These are phyloP conservation scores for Umbelopsis isabellina DNA, from an alignment of 192 early-diverging fungal species.

Conservation along the genomic window DNA sequence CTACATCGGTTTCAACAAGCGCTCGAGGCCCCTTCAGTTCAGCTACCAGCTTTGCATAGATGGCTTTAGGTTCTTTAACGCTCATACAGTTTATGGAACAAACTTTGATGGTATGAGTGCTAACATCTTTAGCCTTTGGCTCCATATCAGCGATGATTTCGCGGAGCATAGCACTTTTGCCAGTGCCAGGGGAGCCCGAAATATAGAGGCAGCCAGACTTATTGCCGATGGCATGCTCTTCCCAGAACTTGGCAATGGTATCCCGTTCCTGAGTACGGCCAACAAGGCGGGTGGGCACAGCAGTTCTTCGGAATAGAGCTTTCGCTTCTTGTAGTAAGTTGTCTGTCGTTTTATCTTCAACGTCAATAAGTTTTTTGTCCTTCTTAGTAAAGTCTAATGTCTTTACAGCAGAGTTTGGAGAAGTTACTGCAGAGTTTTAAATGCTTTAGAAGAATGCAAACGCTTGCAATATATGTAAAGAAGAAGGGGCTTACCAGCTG, in stretches of 20 bases:
- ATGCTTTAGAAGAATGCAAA: not conserved
- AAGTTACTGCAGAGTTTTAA: not conserved
- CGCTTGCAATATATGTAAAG: not conserved
- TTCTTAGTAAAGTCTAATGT: not conserved
- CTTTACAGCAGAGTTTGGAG: not conserved
- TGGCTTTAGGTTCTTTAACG: conserved; percentile 66
- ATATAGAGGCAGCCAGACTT: conserved; percentile 79
- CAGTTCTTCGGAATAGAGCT: conserved; percentile 61
- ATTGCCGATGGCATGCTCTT: conserved; percentile 48
- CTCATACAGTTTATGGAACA: conserved; percentile 88
- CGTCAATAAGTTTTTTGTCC: not conserved
- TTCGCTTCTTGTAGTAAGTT: conserved; percentile 63
- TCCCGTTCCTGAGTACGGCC: conserved; percentile 65
- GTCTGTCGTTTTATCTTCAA: not conserved
- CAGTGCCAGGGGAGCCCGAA: conserved; percentile 91
- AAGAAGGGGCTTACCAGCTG: not conserved
- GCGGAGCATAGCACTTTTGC: conserved; percentile 86
- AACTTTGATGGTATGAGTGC: conserved; percentile 56
- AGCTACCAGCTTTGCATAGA: conserved; percentile 69
- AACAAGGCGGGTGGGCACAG: conserved; percentile 62
- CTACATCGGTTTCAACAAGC: conserved; percentile 48
- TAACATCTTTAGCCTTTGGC: conserved; percentile 32
- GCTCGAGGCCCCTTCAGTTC: conserved; percentile 47
- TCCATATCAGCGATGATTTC: conserved; percentile 56
- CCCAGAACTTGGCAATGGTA: conserved; percentile 55